Base-by-base conservation (phyloP, 345 rosid genomes). In the Carallia brachiata region DNA sequence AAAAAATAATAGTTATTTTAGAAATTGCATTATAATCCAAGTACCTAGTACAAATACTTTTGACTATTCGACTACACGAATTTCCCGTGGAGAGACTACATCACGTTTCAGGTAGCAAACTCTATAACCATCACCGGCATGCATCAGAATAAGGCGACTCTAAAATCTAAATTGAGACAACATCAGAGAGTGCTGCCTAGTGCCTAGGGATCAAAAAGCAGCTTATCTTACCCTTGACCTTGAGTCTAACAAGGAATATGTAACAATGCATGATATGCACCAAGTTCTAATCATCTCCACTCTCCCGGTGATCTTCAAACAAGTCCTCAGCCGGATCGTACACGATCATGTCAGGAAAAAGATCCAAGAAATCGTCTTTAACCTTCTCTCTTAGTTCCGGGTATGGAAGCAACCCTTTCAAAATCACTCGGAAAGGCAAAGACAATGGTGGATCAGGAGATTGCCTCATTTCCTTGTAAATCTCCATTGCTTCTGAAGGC, bases 401-500 rank as follows among this genome's bases (percentile, higher is more conserved):
- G 67, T 87, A 92, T 30, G 88, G 84, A 70, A 89, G 70, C 6
- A 95, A 85, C n/a, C 99, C 99, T 78, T 92, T 95, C 70, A 90
- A 59, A 36, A 95, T 92, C 79, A 90, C 97, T 15, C 97, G 90
- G 72, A 90, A 95, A 48, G 99, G 96, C 76, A 92, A 61, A 39
- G 98, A 90, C 73, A 92, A 50, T 6, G 99, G 99, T 12, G 83
- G 87, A 39, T 89, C 96, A 19, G 98, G 94, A 65, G 99, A 95
- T 52, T 64, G 83, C 75, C 96, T 87, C 99, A 90, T 95, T 83
- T 95, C 94, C 7, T 75, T 80, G 0, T 95, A 95, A 73, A 92
- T 86, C 48, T 78, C 70, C 98, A 95, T 89, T 18, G 97, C 99
- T 77, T 88, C 89, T 0, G 78, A 75, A 8, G 87, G 90, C 70